These are phyloP conservation scores for Penicillium sp. DNA, from an alignment of 2,329 filamentous ascomycete species.

Conservation along the genomic window DNA sequence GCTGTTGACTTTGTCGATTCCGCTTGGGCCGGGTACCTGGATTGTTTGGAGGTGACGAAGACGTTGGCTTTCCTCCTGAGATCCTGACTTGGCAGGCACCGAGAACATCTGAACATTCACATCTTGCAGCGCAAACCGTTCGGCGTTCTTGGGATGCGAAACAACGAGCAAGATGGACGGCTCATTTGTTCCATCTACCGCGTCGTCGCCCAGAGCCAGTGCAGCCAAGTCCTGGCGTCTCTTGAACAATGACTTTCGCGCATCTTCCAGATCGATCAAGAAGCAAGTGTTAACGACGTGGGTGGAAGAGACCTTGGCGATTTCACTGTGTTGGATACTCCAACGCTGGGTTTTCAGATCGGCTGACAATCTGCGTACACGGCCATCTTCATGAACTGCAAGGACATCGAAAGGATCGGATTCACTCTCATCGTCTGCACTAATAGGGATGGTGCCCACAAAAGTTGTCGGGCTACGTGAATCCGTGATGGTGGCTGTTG, in stretches of 20 bases:
- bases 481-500: constrained; percentile 39
- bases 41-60: constrained; percentile 40
- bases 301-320: constrained; percentile 27
- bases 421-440: constrained; percentile 22
- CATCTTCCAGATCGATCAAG: constrained; percentile 43
- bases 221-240: constrained; percentile 42
- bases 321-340: constrained; percentile 38
- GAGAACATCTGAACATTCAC: constrained; percentile 43
- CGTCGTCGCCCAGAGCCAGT: constrained; percentile 35
- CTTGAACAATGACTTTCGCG: constrained; percentile 41
- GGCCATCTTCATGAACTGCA: constrained; percentile 46
- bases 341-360: constrained; percentile 43
- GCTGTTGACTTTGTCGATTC: constrained; percentile 25
- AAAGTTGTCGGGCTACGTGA: constrained; percentile 40
- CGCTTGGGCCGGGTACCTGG: constrained; percentile 34
- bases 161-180: constrained; percentile 42
- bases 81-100: constrained; percentile 31
- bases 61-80: constrained; percentile 32
- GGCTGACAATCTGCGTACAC: constrained; percentile 40
- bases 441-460: constrained; percentile 39
- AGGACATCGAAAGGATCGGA: constrained; percentile 41
- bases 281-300: constrained; percentile 38
- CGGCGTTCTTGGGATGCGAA: constrained; percentile 35
- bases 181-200: constrained; percentile 26
- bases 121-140: constrained; percentile 33